Evolutionary conservation across 2,329 filamentous ascomycete genomes (phyloP).

Genomic region (Colletotrichum tanaceti): DNA sequence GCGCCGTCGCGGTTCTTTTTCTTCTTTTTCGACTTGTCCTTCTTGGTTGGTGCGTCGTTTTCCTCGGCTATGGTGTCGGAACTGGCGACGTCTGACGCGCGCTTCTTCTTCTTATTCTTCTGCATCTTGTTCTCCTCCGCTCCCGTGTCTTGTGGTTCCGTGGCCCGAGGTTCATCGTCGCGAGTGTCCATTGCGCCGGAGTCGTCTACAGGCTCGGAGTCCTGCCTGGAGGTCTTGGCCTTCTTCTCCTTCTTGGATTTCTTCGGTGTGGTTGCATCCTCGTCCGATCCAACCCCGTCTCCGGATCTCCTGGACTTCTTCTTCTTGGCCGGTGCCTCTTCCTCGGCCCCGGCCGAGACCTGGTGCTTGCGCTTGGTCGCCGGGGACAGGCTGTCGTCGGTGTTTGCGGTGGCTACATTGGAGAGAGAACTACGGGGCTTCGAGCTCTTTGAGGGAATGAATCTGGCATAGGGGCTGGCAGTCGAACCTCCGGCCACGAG

Average conservation of each 20-base stretch:
- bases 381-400: slow-evolving; percentile 18
- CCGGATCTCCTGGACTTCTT: slow-evolving; percentile 51
- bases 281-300: slow-evolving; percentile 33
- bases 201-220: neutral
- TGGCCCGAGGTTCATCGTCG: slow-evolving; percentile 43
- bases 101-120: slow-evolving; percentile 41
- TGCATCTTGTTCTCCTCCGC: slow-evolving; percentile 39
- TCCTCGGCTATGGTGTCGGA: neutral
- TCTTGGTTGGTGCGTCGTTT: slow-evolving; percentile 21
- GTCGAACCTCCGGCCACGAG: slow-evolving; percentile 13
- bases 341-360: slow-evolving; percentile 45
- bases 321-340: slow-evolving; percentile 47
- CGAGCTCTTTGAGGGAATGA: slow-evolving; percentile 35
- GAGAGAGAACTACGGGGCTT: slow-evolving; percentile 38
- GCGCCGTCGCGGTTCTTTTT: slow-evolving; percentile 26
- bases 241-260: slow-evolving; percentile 50
- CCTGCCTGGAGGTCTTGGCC: slow-evolving; percentile 50
- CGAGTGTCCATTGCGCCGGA: slow-evolving; percentile 25
- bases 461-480: slow-evolving; percentile 38
- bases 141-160: slow-evolving; percentile 42
- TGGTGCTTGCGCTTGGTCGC: slow-evolving; percentile 53
- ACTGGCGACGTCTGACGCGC: neutral
- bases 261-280: slow-evolving; percentile 42
- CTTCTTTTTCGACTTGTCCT: slow-evolving; percentile 45
- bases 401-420: neutral